These are phyloP conservation scores for Stentor roeselii DNA, from an alignment of 73 alveolate genomes.

Conservation along the genomic window DNA sequence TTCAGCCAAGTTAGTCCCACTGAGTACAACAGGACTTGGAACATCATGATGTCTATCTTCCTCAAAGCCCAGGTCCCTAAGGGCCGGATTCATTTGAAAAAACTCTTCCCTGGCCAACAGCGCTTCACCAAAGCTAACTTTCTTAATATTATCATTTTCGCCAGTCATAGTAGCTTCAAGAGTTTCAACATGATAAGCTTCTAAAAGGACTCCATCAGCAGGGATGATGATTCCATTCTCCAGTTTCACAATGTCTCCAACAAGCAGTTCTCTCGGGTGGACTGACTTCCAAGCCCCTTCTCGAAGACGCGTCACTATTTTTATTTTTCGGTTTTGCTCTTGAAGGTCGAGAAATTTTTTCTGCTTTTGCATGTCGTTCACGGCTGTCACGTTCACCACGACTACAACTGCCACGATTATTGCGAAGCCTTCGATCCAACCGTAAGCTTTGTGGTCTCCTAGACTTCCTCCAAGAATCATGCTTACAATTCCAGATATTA, in stretches of 20 bases:
- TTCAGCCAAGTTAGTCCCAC: conserved; percentile 65
- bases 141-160: conserved; percentile 73
- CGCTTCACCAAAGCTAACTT: conserved; percentile 33
- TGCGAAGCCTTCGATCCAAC: conserved; percentile 70
- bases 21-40: conserved; percentile 61
- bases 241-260: conserved; percentile 81
- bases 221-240: conserved; percentile 83
- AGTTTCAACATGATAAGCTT: conserved; percentile 73
- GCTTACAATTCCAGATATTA: conserved; percentile 66
- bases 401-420: conserved; percentile 66
- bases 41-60: conserved; percentile 36
- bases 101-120: neutral
- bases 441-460: too few relatives aligned
- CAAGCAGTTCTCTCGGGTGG: conserved; percentile 65
- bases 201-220: conserved; percentile 77
- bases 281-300: conserved; percentile 55
- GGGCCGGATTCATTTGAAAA: neutral
- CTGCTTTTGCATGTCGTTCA: conserved; percentile 65
- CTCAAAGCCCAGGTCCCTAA: conserved; percentile 14
- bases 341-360: conserved; percentile 40
- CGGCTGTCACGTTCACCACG: conserved; percentile 69
- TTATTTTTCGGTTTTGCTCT: conserved; percentile 32
- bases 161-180: conserved; percentile 95
- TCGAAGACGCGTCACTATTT: conserved; percentile 71
- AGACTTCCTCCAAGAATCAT: conserved; percentile 56